These are phyloP conservation scores for Apiospora phragmitis DNA, from an alignment of 2,329 filamentous ascomycete genomes.

Conservation along the genomic window DNA sequence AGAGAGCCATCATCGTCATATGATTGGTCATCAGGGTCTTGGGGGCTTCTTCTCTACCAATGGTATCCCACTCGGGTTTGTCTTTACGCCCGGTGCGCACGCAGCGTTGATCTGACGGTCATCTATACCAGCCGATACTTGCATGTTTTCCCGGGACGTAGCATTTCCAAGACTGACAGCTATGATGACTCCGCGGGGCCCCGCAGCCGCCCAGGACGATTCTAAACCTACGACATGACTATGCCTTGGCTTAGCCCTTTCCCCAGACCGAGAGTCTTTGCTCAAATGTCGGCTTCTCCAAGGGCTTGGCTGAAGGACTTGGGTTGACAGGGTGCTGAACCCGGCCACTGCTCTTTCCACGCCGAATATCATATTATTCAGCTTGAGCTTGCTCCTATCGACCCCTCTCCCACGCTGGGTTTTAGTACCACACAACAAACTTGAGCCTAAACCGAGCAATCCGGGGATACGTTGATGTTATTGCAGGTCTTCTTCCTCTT, in stretches of 20 bases:
- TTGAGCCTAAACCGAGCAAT: not conserved
- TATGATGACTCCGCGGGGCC: not conserved
- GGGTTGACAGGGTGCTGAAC: not conserved
- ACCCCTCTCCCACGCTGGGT: not conserved
- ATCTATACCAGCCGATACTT: not conserved
- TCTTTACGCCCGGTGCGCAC: slow-evolving; percentile 1
- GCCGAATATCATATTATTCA: not conserved
- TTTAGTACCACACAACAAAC: not conserved
- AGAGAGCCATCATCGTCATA: not conserved
- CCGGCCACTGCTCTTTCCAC: not conserved
- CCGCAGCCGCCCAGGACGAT: slow-evolving; percentile 2
- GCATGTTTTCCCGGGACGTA: not conserved
- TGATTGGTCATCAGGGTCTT: not conserved
- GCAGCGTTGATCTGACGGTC: not conserved
- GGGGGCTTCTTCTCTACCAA: not conserved
- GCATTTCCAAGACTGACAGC: not conserved
- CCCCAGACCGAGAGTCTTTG: not conserved
- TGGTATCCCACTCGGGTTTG: not conserved
- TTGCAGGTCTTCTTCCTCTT: not conserved
- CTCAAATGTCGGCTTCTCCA: not conserved
- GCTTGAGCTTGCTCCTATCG: not conserved
- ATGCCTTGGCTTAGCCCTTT: not conserved
- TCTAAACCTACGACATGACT: not conserved
- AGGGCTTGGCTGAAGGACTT: not conserved
- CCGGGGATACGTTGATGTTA: not conserved